A percentile compares a stretch with the other conserved stretches of the same genome.
Conservation (phyloP, 352 stramenopile genomes). For the Thalassiosira hispida region DNA sequence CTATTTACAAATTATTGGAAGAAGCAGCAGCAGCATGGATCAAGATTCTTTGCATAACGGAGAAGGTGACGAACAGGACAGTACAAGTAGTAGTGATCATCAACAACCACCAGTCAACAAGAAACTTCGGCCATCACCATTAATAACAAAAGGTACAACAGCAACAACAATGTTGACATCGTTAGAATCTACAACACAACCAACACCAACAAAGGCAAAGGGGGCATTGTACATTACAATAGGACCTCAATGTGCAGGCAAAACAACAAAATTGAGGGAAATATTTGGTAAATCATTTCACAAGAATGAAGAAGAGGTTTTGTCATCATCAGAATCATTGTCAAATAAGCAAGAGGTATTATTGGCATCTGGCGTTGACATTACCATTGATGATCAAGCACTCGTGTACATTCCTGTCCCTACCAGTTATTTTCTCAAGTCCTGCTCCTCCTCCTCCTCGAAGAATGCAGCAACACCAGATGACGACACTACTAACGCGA, state of each 20-base stretch:
- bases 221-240: slow-evolving; percentile 76
- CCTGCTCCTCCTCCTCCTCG: no score
- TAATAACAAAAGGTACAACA: not conserved
- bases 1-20: not conserved
- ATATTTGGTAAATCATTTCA: slow-evolving; percentile 47
- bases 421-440: slow-evolving; percentile 54
- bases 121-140: not conserved
- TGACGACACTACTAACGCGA: not conserved
- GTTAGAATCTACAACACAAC: not conserved
- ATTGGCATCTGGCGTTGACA: slow-evolving; percentile 39
- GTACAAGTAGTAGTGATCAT: no score
- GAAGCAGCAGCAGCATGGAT: no score
- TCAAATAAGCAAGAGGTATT: no score
- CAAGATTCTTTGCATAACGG: no score
- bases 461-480: slow-evolving; percentile 10
- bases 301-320: slow-evolving; percentile 17
- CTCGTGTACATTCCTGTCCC: slow-evolving; percentile 68
- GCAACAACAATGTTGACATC: not conserved
- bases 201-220: not conserved
- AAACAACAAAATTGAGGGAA: slow-evolving; percentile 57
- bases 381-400: slow-evolving; percentile 76
- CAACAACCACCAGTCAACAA: not conserved
- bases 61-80: no score
- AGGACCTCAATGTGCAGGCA: slow-evolving; percentile 59
- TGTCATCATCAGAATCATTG: not conserved